phyloP scores from a whole-genome alignment of 306 rosid genomes.

The Cucumis sativus region DNA sequence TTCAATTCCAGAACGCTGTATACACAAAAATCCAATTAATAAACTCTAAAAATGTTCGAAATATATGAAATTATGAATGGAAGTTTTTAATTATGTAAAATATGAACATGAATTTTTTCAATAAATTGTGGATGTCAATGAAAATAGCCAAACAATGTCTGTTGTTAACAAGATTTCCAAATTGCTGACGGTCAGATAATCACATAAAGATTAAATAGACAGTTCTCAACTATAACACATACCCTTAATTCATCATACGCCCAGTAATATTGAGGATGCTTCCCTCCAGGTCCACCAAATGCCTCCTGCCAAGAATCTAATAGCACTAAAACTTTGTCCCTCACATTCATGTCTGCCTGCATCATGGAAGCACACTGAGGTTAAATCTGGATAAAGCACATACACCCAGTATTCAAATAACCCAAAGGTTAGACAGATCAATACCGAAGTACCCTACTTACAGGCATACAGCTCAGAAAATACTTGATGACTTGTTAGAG shows the following conservation, averaged over 20 bases:
- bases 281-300: constrained; percentile 86
- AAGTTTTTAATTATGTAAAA: background rate
- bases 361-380: constrained; percentile 5
- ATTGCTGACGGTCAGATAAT: background rate
- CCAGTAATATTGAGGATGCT: constrained; percentile 78
- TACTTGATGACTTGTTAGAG: background rate
- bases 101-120: background rate
- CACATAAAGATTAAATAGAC: constrained; percentile 1
- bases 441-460: background rate
- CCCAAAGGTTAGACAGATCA: background rate
- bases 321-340: constrained; percentile 75
- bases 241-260: constrained; percentile 86
- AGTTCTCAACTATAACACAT: constrained; percentile 7
- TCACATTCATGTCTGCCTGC: constrained; percentile 87
- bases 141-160: background rate
- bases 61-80: background rate
- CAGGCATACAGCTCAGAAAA: background rate
- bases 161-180: background rate
- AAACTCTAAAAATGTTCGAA: background rate
- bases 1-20: constrained; percentile 76
- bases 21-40: constrained; percentile 8
- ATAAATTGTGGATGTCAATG: background rate
- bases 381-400: background rate
- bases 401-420: background rate
- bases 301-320: constrained; percentile 95